Conservation (phyloP, 371 early-diverging fungal genomes). For the Capillidium rhysosporum region DNA sequence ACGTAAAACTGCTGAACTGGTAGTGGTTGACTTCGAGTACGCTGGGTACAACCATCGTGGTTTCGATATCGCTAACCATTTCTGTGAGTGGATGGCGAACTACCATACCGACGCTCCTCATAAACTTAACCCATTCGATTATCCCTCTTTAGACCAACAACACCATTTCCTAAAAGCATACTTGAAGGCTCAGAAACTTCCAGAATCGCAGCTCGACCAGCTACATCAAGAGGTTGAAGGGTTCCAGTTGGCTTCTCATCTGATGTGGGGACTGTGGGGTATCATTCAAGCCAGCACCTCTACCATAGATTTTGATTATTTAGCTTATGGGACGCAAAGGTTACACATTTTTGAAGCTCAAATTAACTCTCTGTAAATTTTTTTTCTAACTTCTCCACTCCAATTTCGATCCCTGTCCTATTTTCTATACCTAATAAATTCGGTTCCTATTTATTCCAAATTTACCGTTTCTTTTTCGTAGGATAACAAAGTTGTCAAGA, state of each 20-base stretch:
- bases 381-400: too few relatives aligned
- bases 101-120: slow-evolving; percentile 40
- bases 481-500: too few relatives aligned
- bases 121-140: slow-evolving; percentile 17
- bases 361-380: too few relatives aligned
- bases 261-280: slow-evolving; percentile 73
- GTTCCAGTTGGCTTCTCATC: slow-evolving; percentile 40
- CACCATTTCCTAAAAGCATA: slow-evolving; percentile 40
- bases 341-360: slow-evolving; percentile 10
- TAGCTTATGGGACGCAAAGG: slow-evolving; percentile 42
- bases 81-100: slow-evolving; percentile 75
- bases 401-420: too few relatives aligned
- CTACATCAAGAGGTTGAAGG: slow-evolving; percentile 15
- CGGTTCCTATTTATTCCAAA: too few relatives aligned
- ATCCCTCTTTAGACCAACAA: slow-evolving; percentile 36
- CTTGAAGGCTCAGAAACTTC: slow-evolving; percentile 20
- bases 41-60: slow-evolving; percentile 67
- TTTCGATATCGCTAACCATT: slow-evolving; percentile 74
- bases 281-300: slow-evolving; percentile 52
- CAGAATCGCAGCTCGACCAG: background rate
- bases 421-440: too few relatives aligned
- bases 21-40: slow-evolving; percentile 70
- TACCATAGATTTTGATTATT: slow-evolving; percentile 69
- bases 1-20: slow-evolving; percentile 24
- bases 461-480: too few relatives aligned